phyloP scores from a whole-genome alignment of 495 filamentous ascomycete species.

The Aspergillus haitiensis region DNA sequence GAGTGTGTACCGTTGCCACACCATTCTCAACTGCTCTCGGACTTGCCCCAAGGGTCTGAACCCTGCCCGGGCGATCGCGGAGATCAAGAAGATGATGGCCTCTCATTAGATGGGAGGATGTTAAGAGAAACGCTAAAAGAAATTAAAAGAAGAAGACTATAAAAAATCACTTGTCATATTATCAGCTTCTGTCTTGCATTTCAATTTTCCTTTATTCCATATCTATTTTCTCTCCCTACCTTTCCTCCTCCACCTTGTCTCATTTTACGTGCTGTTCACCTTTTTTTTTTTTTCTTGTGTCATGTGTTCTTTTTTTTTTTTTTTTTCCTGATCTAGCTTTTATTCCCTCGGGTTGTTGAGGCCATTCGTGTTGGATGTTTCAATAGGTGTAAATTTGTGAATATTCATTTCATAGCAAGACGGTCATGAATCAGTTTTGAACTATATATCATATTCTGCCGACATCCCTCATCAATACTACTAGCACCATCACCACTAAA shows the following conservation, averaged over 20 bases:
- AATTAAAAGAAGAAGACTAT: conserved; percentile 16
- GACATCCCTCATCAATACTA: too few species aligned
- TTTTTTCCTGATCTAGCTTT: conserved; percentile 21
- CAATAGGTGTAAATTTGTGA: conserved; percentile 51
- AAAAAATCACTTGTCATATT: conserved; percentile 40
- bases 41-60: conserved; percentile 99
- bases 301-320: conserved; percentile 16
- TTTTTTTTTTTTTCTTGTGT: conserved; percentile 30
- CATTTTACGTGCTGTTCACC: conserved; percentile 25
- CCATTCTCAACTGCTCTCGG: conserved; percentile 94
- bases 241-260: neutral
- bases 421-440: conserved; percentile 3
- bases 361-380: conserved; percentile 44
- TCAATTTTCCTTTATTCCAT: conserved; percentile 32
- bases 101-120: conserved; percentile 26
- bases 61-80: conserved; percentile 88
- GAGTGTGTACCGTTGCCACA: conserved; percentile 98
- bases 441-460: neutral
- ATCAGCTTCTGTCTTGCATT: conserved; percentile 23
- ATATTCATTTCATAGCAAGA: conserved; percentile 32
- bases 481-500: too few species aligned
- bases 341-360: conserved; percentile 32
- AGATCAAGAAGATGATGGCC: conserved; percentile 98
- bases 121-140: neutral
- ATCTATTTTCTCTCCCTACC: conserved; percentile 14